These are phyloP conservation scores for Globisporangium nodosum DNA, from an alignment of 352 stramenopile genomes.

Conservation along the genomic window DNA sequence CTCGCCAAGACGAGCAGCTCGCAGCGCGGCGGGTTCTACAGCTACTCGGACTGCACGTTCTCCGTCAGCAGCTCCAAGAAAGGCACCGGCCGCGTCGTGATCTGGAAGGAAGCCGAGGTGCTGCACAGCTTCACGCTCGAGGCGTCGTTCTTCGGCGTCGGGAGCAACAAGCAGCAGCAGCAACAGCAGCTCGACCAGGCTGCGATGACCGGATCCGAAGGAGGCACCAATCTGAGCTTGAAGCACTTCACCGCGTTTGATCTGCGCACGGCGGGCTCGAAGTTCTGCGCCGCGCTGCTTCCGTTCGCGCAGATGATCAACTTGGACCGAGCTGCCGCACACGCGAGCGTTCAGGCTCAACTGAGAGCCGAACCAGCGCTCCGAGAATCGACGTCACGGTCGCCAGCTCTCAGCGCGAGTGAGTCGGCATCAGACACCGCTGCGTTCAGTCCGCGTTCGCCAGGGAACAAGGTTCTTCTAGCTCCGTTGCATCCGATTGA, in stretches of 20 bases:
- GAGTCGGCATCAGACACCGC: neutral
- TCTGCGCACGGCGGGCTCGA: slow-evolving; percentile 35
- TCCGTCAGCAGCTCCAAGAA: slow-evolving; percentile 53
- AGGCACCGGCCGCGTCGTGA: slow-evolving; percentile 56
- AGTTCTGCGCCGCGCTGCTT: slow-evolving; percentile 50
- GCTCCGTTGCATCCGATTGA: slow-evolving; percentile 8
- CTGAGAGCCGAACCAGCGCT: neutral
- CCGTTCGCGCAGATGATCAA: slow-evolving; percentile 56
- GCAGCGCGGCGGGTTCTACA: slow-evolving; percentile 45
- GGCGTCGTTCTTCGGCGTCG: slow-evolving; percentile 66
- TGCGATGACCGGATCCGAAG: too few species aligned
- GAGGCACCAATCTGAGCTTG: neutral
- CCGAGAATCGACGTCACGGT: neutral
- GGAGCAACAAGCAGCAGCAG: slow-evolving; percentile 22
- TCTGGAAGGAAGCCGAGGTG: slow-evolving; percentile 57
- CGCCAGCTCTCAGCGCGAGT: neutral
- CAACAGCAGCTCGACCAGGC: neutral
- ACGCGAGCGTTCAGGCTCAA: neutral
- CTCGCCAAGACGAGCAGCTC: slow-evolving; percentile 47
- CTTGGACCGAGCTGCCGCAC: slow-evolving; percentile 20
- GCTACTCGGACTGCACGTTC: slow-evolving; percentile 66
- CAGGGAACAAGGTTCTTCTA: slow-evolving; percentile 23
- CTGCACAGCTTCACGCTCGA: slow-evolving; percentile 81
- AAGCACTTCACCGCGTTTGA: slow-evolving; percentile 54
- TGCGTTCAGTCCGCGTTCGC: neutral